phyloP scores from a whole-genome alignment of 352 stramenopile species.

The Globisporangium middletonii region DNA sequence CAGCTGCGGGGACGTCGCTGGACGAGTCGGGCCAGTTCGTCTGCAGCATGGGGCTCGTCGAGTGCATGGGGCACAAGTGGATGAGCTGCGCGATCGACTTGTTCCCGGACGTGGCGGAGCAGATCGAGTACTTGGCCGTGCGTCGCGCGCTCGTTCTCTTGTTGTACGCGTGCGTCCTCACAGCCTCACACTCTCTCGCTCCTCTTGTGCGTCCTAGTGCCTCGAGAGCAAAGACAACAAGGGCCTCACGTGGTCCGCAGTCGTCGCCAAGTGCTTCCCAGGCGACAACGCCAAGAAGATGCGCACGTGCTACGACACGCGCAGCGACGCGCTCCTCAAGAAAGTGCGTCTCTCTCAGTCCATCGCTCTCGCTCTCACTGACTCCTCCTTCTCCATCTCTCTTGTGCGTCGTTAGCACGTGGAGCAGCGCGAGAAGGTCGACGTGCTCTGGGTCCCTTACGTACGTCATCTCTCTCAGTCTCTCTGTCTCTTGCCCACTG shows the following conservation, averaged over 20 bases:
- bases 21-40: conserved; percentile 58
- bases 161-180: neutral
- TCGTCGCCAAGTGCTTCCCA: conserved; percentile 62
- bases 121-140: conserved; percentile 60
- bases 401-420: conserved; percentile 33
- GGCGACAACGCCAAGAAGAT: conserved; percentile 39
- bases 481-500: too few species aligned
- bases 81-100: conserved; percentile 70
- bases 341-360: conserved; percentile 21
- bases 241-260: conserved; percentile 53
- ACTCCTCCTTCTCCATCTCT: neutral
- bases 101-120: conserved; percentile 50
- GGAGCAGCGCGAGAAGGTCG: conserved; percentile 33
- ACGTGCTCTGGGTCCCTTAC: conserved; percentile 63
- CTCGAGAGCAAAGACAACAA: conserved; percentile 78
- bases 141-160: conserved; percentile 8
- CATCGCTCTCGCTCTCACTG: neutral
- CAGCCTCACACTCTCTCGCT: neutral
- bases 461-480: conserved; percentile 22
- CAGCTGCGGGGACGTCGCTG: conserved; percentile 55
- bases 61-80: conserved; percentile 77
- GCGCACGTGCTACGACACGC: conserved; percentile 57
- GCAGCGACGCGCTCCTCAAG: conserved; percentile 47
- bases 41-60: conserved; percentile 57
- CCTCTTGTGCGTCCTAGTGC: conserved; percentile 23